Evolutionary conservation across 164 flowering plant species (phyloP), one percentile per base, ranked within the genome.

Genomic region (Tetrastigma voinierianum): DNA sequence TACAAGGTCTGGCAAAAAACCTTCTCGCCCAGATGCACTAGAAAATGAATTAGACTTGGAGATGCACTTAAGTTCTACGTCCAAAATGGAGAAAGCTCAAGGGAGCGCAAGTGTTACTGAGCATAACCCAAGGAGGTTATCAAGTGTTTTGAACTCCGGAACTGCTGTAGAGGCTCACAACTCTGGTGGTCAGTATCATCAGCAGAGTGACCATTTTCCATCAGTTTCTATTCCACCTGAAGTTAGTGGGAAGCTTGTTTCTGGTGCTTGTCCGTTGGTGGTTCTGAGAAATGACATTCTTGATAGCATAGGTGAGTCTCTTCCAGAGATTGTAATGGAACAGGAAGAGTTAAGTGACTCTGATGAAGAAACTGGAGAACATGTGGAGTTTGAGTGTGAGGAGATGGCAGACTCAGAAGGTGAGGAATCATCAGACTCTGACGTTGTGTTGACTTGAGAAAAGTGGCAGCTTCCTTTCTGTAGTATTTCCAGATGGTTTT

Each of bases 261-360:
- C 70, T 20, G 71, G 66, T 66, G 73, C 62, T 57, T 14, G 9
- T 70, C 62, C 52, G 25, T 23, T 63, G 59, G 73, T 43, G 57
- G n/a, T 56, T 23, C 68, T 73, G 12, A 67, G 64, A 54, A 51
- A 59, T 53, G 48, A 56, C 51, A 32, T 57, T 64, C 47, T 68
- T 52, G 85, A 79, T 64, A 74, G 70, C 67, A 53, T 58, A 2
- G 74, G 70, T 61, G 90, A 87, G 56, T 82, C 90, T 61, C 80
- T 82, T 73, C 83, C 82, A n/a, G 97, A 66, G 53, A 92, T 95
- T 70, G 91, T 92, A 66, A 95, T 95, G 99, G 99, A 95, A 61
- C 97, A 87, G 64, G 99, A 95, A 81, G 99, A 95, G 75, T 76
- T 95, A 46, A 95, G 99, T 72, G 99, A 92, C 69, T 90, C 99